A percentile compares a stretch with the other conserved stretches of the same genome.
Conservation (phyloP, 2,329 filamentous ascomycete genomes). For the Fusarium camptoceras region DNA sequence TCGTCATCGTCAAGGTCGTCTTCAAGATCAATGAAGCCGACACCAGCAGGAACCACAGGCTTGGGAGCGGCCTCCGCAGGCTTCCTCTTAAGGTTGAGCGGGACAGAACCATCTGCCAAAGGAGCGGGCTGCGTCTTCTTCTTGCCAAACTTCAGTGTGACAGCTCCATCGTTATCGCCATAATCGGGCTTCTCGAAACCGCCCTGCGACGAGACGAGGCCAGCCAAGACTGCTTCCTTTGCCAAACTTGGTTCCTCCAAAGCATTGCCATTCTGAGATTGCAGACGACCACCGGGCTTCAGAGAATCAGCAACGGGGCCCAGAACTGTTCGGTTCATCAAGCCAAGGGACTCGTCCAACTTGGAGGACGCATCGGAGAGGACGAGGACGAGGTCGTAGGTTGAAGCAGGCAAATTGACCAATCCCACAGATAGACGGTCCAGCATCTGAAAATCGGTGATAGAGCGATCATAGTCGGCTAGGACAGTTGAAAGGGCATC, state of each 20-base stretch:
- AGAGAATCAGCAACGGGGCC: conserved; percentile 76
- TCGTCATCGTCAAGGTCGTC: conserved; percentile 81
- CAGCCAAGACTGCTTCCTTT: conserved; percentile 86
- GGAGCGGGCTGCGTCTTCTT: conserved; percentile 48
- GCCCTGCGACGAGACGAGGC: conserved; percentile 72
- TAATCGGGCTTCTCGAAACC: conserved; percentile 81
- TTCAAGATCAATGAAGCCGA: conserved; percentile 76
- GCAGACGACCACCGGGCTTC: conserved; percentile 74
- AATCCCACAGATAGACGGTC: conserved; percentile 88
- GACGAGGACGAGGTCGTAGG: conserved; percentile 87
- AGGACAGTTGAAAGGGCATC: conserved; percentile 79
- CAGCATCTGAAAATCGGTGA: conserved; percentile 96
- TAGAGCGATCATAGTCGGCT: conserved; percentile 76
- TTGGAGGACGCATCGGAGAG: conserved; percentile 81
- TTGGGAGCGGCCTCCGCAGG: conserved; percentile 55
- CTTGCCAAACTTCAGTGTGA: conserved; percentile 60
- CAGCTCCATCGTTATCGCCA: conserved; percentile 67
- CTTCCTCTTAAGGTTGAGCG: conserved; percentile 58
- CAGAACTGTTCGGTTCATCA: conserved; percentile 77
- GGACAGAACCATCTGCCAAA: conserved; percentile 42
- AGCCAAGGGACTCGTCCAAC: conserved; percentile 70
- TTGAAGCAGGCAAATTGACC: conserved; percentile 77
- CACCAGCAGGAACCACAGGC: conserved; percentile 62
- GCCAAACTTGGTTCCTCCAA: conserved; percentile 51
- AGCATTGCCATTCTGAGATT: conserved; percentile 77